A percentile compares a stretch with the other conserved stretches of the same genome.
These are phyloP conservation scores for Clavispora vitiphila DNA, from an alignment of 805 yeast species.

Conservation along the genomic window DNA sequence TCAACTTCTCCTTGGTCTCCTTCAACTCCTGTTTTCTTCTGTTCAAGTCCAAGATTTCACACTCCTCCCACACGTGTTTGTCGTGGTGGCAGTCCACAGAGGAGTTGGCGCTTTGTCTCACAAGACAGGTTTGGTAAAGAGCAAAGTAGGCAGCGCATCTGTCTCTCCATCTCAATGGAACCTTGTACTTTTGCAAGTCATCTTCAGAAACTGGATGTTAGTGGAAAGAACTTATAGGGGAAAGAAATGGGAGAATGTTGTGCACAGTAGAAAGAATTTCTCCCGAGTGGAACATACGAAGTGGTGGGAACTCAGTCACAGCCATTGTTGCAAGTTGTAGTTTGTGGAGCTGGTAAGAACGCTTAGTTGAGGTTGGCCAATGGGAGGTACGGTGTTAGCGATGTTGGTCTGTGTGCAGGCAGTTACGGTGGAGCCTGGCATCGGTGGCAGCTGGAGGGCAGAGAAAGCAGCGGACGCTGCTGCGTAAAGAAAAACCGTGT, in stretches of 20 bases:
- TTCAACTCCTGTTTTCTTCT: slow-evolving; percentile 74
- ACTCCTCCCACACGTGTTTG: slow-evolving; percentile 80
- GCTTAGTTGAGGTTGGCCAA: slow-evolving; percentile 12
- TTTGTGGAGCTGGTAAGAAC: neutral
- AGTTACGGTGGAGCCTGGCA: no score
- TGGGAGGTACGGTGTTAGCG: slow-evolving; percentile 13
- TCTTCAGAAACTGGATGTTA: slow-evolving; percentile 61
- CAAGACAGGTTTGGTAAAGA: slow-evolving; percentile 39
- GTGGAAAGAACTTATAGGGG: no score
- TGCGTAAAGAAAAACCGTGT: no score
- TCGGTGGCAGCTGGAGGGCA: no score
- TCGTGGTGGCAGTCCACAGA: slow-evolving; percentile 62
- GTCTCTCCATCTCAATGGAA: slow-evolving; percentile 78
- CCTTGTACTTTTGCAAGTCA: slow-evolving; percentile 73
- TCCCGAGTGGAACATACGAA: slow-evolving; percentile 12
- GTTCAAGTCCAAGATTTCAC: slow-evolving; percentile 76
- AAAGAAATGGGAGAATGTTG: no score
- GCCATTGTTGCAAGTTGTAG: slow-evolving; percentile 10
- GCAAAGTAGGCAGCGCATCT: slow-evolving; percentile 65
- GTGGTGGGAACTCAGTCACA: slow-evolving; percentile 18
- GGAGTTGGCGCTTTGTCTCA: slow-evolving; percentile 39
- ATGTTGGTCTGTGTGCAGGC: slow-evolving; percentile 1
- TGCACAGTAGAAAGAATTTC: no score
- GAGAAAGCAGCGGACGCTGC: no score
- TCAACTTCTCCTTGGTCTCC: slow-evolving; percentile 43